Evolutionary conservation across 2,329 filamentous ascomycete species (phyloP).

Genomic region (Hypoxylon sp.): DNA sequence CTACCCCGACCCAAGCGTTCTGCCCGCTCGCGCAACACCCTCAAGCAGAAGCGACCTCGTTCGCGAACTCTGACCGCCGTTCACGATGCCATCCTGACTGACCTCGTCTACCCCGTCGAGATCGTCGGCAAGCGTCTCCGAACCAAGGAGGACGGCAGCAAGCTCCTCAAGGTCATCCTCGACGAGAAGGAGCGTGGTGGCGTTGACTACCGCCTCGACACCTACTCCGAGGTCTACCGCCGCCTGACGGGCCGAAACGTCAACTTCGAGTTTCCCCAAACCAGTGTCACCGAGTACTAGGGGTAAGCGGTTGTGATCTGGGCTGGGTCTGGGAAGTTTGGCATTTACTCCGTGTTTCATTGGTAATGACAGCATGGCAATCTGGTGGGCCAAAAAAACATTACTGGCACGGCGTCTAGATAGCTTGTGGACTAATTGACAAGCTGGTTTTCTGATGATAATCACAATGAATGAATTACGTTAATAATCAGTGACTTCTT

Average conservation of each 20-base stretch:
- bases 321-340: constrained; percentile 46
- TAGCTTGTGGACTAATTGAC: constrained; percentile 64
- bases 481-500: constrained; percentile 27
- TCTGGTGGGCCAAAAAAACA: constrained; percentile 52
- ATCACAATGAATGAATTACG: constrained; percentile 39
- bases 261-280: constrained; percentile 98
- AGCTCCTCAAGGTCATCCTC: constrained; percentile 98
- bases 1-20: constrained; percentile 98
- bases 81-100: constrained; percentile 97
- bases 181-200: constrained; percentile 99
- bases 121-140: constrained; percentile 99
- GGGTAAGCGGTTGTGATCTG: constrained; percentile 55
- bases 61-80: constrained; percentile 98
- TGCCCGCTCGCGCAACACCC: constrained; percentile 93
- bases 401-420: constrained; percentile 64
- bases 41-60: constrained; percentile 98
- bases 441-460: constrained; percentile 54
- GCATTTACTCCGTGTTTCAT: constrained; percentile 45
- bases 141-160: constrained; percentile 98
- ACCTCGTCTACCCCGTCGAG: constrained; percentile 99
- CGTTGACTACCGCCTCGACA: constrained; percentile 99
- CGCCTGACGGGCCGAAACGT: constrained; percentile 96
- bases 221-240: constrained; percentile 99
- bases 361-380: constrained; percentile 50
- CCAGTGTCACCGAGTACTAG: constrained; percentile 84